Percentiles rank a stretch among this genome's conserved stretches.
phyloP scores from a whole-genome alignment of 2,329 filamentous ascomycete species.

The Pseudocercospora eumusae region DNA sequence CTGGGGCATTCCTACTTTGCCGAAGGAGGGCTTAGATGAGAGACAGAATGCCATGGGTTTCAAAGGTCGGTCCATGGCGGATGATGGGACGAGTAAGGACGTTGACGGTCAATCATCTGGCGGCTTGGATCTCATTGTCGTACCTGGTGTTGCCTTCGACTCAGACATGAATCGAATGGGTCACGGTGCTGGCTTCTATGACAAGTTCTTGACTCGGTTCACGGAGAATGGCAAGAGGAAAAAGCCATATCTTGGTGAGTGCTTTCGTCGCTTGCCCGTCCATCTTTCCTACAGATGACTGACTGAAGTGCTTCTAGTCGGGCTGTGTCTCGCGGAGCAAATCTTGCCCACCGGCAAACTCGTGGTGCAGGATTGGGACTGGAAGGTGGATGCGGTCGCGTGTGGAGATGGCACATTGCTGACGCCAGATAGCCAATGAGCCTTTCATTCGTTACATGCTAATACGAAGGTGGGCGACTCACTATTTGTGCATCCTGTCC shows the following conservation, averaged over 20 bases:
- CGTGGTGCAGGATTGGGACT: slow-evolving; percentile 75
- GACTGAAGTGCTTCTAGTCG: slow-evolving; percentile 54
- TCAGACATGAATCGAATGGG: slow-evolving; percentile 72
- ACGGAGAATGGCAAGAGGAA: slow-evolving; percentile 40
- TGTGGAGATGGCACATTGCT: slow-evolving; percentile 37
- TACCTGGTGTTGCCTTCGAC: slow-evolving; percentile 94
- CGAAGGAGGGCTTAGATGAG: slow-evolving; percentile 62
- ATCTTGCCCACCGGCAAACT: slow-evolving; percentile 68
- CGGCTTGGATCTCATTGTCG: slow-evolving; percentile 78
- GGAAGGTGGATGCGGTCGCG: slow-evolving; percentile 67
- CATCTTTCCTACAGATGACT: background rate
- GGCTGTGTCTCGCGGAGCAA: slow-evolving; percentile 83
- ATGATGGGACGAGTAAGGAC: slow-evolving; percentile 35
- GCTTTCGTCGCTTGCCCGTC: background rate
- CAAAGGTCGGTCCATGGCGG: slow-evolving; percentile 49
- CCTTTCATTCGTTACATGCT: slow-evolving; percentile 38
- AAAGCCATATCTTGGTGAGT: slow-evolving; percentile 60
- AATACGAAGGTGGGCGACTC: slow-evolving; percentile 16
- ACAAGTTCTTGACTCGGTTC: slow-evolving; percentile 84
- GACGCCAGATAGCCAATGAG: slow-evolving; percentile 70
- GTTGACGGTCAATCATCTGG: slow-evolving; percentile 26
- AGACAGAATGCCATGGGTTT: slow-evolving; percentile 75
- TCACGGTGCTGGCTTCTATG: slow-evolving; percentile 96
- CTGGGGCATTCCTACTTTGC: slow-evolving; percentile 93
- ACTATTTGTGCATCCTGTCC: background rate